Conservation (phyloP, 495 filamentous ascomycete species). For the Tuber magnatum region DNA sequence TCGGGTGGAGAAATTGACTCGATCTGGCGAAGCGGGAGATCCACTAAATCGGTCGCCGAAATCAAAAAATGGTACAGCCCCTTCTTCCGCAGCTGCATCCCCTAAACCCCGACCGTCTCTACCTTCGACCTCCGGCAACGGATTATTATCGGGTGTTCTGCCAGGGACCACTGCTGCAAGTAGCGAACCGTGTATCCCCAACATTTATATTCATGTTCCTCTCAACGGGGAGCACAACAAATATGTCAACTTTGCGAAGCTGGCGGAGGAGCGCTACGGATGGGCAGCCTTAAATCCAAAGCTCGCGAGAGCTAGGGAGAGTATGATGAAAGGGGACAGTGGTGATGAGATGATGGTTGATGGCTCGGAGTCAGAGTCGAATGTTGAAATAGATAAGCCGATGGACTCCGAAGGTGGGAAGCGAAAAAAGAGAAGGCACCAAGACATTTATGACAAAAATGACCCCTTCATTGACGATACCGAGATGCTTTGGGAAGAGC, state of each 20-base stretch:
- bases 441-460: constrained; percentile 92
- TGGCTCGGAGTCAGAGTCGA: constrained; percentile 56
- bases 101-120: constrained; percentile 34
- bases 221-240: constrained; percentile 73
- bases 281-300: constrained; percentile 89
- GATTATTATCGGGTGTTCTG: constrained; percentile 32
- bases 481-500: constrained; percentile 90
- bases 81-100: constrained; percentile 35
- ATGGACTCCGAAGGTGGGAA: constrained; percentile 58
- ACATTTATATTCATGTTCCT: constrained; percentile 75
- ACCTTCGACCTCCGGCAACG: constrained; percentile 36
- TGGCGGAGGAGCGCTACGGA: constrained; percentile 88
- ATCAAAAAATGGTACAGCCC: constrained; percentile 34
- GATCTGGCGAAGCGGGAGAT: constrained; percentile 26
- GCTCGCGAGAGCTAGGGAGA: constrained; percentile 70
- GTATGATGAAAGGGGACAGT: constrained; percentile 50
- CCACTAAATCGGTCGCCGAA: constrained; percentile 31
- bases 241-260: constrained; percentile 87
- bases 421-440: constrained; percentile 69
- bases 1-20: constrained; percentile 28
- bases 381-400: constrained; percentile 53
- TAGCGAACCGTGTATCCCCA: constrained; percentile 51
- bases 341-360: constrained; percentile 69
- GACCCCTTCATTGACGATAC: constrained; percentile 98
- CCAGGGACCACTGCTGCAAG: constrained; percentile 18